Percentiles rank a stretch among this genome's conserved stretches.
phyloP scores from a whole-genome alignment of 2,329 filamentous ascomycete species.

The Dactylellina cionopaga region DNA sequence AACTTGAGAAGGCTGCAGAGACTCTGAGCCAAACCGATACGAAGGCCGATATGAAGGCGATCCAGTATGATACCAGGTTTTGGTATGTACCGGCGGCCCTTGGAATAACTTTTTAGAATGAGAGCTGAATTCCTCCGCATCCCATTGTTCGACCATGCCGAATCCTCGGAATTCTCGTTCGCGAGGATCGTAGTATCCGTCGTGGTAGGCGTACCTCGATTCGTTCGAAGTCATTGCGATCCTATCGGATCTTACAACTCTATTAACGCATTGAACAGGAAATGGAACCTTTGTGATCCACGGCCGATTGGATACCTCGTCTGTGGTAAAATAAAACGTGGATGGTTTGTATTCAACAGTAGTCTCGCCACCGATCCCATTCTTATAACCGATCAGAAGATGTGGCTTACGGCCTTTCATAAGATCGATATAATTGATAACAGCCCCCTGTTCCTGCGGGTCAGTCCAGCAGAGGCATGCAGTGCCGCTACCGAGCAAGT shows the following conservation, averaged over 20 bases:
- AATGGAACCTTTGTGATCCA: conserved; percentile 47
- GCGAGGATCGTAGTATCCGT: conserved; percentile 46
- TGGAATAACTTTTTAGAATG: no score
- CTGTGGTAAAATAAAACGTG: conserved; percentile 45
- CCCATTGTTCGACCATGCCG: conserved; percentile 44
- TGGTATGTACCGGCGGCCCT: conserved; percentile 4
- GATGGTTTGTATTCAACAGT: conserved; percentile 26
- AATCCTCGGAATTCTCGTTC: conserved; percentile 53
- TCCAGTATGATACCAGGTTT: conserved; percentile 36
- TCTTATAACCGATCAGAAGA: conserved; percentile 14
- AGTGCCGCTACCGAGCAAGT: conserved; percentile 39
- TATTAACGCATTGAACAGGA: conserved; percentile 40
- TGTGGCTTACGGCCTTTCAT: conserved; percentile 11
- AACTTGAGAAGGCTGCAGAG: background rate
- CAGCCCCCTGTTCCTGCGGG: no score
- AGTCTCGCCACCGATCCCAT: conserved; percentile 23
- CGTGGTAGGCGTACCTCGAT: conserved; percentile 45
- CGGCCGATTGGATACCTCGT: conserved; percentile 7
- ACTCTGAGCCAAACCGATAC: no score
- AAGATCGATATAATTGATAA: conserved; percentile 25
- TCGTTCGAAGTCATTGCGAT: background rate
- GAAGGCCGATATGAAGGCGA: no score
- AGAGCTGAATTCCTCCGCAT: background rate
- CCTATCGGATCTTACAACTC: background rate
- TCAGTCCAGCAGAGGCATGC: conserved; percentile 34